Conservation (phyloP, 129 eudicot species). For the Ambrosia trifida region DNA sequence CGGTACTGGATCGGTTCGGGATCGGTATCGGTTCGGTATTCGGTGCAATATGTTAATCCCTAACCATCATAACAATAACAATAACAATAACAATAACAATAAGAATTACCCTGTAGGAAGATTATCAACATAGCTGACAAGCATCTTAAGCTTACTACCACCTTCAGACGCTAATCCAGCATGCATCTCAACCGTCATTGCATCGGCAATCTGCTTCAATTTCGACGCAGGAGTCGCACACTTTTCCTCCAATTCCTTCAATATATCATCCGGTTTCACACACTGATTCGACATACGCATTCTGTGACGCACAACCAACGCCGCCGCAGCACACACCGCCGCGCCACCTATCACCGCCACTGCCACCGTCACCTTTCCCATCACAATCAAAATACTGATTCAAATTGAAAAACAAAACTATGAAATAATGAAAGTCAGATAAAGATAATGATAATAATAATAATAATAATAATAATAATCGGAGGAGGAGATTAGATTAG, state of each 20-base stretch:
- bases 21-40: too few relatives aligned
- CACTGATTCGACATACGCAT: slow-evolving; percentile 42
- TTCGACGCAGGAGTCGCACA: slow-evolving; percentile 55
- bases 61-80: too few relatives aligned
- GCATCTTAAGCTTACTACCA: slow-evolving; percentile 78
- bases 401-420: too few relatives aligned
- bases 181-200: slow-evolving; percentile 86
- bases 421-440: too few relatives aligned
- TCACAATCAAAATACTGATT: slow-evolving; percentile 6
- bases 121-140: slow-evolving; percentile 86
- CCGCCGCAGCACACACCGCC: slow-evolving; percentile 65
- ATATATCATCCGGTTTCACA: slow-evolving; percentile 48
- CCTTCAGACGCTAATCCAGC: slow-evolving; percentile 90
- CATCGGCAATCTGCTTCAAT: slow-evolving; percentile 71
- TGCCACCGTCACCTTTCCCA: slow-evolving; percentile 61
- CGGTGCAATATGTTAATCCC: too few relatives aligned
- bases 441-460: too few relatives aligned
- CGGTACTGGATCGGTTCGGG: too few relatives aligned
- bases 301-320: slow-evolving; percentile 51
- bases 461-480: background rate
- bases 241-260: slow-evolving; percentile 71
- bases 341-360: slow-evolving; percentile 68
- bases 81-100: background rate
- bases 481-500: background rate
- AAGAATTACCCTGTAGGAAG: slow-evolving; percentile 75